phyloP scores from a whole-genome alignment of 2,329 filamentous ascomycete genomes.

The Aspergillus unguis region DNA sequence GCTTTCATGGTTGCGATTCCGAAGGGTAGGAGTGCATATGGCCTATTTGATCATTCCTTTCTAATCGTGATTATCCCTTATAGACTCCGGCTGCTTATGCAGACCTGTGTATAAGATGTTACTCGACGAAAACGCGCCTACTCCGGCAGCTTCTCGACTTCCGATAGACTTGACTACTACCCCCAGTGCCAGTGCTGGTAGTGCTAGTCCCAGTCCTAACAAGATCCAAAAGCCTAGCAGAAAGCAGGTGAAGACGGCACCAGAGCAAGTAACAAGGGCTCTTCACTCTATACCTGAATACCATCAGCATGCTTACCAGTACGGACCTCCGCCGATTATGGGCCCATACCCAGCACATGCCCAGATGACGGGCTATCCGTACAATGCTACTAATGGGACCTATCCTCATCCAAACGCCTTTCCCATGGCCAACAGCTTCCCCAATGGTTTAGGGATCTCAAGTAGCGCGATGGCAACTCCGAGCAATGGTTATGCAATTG shows the following conservation, averaged over 20 bases:
- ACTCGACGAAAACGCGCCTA: constrained; percentile 21
- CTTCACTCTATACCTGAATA: constrained; percentile 28
- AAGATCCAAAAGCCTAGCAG: constrained; percentile 37
- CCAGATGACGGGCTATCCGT: background rate
- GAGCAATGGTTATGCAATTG: background rate
- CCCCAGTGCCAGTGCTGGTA: constrained; percentile 16
- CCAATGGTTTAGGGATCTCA: background rate
- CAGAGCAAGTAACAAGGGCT: constrained; percentile 35
- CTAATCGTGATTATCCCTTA: constrained; percentile 11
- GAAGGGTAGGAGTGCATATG: constrained; percentile 32
- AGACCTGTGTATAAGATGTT: constrained; percentile 42
- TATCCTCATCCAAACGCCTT: background rate
- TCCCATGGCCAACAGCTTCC: background rate
- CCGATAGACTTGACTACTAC: constrained; percentile 9
- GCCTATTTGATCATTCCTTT: background rate
- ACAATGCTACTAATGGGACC: background rate
- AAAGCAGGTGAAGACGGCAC: constrained; percentile 33
- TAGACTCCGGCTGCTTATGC: constrained; percentile 42
- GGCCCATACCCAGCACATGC: constrained; percentile 13
- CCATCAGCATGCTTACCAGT: constrained; percentile 21
- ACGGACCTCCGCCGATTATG: constrained; percentile 11
- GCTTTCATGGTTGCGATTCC: constrained; percentile 46
- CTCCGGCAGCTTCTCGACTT: constrained; percentile 11
- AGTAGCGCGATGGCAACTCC: too few species aligned
- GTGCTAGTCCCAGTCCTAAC: constrained; percentile 21